Evolutionary conservation across 1,284 basidiomycete genomes (phyloP).

Genomic region (Apiotrichum sp.): DNA sequence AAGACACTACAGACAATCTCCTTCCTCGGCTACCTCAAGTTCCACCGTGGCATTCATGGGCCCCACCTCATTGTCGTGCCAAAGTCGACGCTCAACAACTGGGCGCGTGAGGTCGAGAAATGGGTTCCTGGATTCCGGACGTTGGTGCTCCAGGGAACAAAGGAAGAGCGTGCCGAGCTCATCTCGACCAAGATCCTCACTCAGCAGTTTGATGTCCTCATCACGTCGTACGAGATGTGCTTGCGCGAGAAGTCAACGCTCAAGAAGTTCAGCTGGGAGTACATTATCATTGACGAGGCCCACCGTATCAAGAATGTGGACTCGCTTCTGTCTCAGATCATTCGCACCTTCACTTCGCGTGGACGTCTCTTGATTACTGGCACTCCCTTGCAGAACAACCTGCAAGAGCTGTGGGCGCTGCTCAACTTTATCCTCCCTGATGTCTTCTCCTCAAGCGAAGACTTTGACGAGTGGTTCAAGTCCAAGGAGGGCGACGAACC

Average conservation of each 20-base stretch:
- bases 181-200: conserved; percentile 73
- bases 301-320: conserved; percentile 99
- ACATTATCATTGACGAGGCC: conserved; percentile 98
- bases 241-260: conserved; percentile 86
- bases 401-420: conserved; percentile 94
- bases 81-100: conserved; percentile 96
- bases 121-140: conserved; percentile 91
- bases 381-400: conserved; percentile 93
- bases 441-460: conserved; percentile 61
- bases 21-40: conserved; percentile 91
- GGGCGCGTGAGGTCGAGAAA: conserved; percentile 83
- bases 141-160: conserved; percentile 74
- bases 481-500: conserved; percentile 64
- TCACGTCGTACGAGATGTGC: conserved; percentile 97
- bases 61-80: conserved; percentile 95
- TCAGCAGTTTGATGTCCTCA: conserved; percentile 87
- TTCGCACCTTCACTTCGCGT: conserved; percentile 81
- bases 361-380: conserved; percentile 92
- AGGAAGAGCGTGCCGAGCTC: conserved; percentile 79
- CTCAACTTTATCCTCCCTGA: conserved; percentile 84
- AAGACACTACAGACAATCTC: conserved; percentile 98
- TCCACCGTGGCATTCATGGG: conserved; percentile 68
- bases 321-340: conserved; percentile 91
- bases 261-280: conserved; percentile 95
- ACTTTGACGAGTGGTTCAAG: conserved; percentile 73